These are phyloP conservation scores for Eucalyptus microcorys DNA, from an alignment of 345 rosid species.

Conservation along the genomic window DNA sequence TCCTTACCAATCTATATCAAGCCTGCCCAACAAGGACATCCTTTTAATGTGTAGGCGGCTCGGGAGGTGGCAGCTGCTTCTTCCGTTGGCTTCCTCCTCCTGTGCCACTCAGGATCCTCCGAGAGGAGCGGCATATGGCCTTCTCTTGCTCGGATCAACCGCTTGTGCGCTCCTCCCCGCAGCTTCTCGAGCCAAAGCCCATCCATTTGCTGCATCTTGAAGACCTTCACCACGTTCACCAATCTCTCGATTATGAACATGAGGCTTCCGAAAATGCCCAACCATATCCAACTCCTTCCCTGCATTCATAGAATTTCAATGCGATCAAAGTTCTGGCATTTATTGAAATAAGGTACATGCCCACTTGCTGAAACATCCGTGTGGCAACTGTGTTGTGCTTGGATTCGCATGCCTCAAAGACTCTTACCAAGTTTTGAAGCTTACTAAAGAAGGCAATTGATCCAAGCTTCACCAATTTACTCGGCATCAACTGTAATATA, in stretches of 20 bases:
- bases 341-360: not conserved
- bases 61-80: not conserved
- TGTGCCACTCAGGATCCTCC: constrained; percentile 28
- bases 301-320: not conserved
- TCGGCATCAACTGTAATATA: not conserved
- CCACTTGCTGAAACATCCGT: not conserved
- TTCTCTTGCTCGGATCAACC: constrained; percentile 34
- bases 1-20: not conserved
- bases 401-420: not conserved
- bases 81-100: constrained; percentile 15
- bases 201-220: constrained; percentile 47
- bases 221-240: constrained; percentile 55
- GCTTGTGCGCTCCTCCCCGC: constrained; percentile 65
- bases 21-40: constrained; percentile 33
- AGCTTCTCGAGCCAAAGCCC: constrained; percentile 61
- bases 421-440: not conserved
- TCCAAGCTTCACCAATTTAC: not conserved
- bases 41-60: constrained; percentile 31
- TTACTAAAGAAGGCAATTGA: not conserved
- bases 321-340: not conserved
- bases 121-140: constrained; percentile 45
- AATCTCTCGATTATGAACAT: constrained; percentile 44
- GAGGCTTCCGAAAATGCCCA: constrained; percentile 38
- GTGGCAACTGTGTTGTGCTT: not conserved
- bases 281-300: constrained; percentile 50